Percentiles rank a stretch among this genome's conserved stretches.
Conservation (phyloP, 2,329 filamentous ascomycete genomes). For the Pseudopyricularia javanii region DNA sequence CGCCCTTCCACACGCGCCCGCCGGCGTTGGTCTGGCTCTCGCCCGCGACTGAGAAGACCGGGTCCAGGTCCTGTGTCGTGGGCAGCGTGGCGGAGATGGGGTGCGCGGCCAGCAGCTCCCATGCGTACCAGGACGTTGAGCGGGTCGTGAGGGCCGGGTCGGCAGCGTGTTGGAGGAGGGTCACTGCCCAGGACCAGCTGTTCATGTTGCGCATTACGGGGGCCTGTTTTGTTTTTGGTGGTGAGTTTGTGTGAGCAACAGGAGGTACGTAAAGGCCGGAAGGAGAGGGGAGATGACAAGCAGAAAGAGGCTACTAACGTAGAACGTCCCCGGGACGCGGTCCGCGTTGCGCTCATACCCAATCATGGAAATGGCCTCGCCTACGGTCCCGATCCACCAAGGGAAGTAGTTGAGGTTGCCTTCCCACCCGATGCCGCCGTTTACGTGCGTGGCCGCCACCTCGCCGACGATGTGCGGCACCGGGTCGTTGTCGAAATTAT, state of each 20-base stretch:
- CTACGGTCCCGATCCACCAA: slow-evolving; percentile 4
- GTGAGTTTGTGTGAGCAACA: neutral
- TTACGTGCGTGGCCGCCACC: slow-evolving; percentile 37
- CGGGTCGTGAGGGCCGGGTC: slow-evolving; percentile 33
- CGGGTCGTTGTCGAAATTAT: slow-evolving; percentile 35
- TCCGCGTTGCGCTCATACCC: slow-evolving; percentile 7
- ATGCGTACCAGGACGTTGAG: slow-evolving; percentile 37
- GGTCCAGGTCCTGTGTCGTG: slow-evolving; percentile 23
- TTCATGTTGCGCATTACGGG: slow-evolving; percentile 37
- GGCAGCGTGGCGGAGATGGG: slow-evolving; percentile 33
- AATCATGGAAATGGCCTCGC: slow-evolving; percentile 6
- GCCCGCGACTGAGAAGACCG: slow-evolving; percentile 37
- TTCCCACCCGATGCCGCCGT: slow-evolving; percentile 33
- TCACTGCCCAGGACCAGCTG: slow-evolving; percentile 37
- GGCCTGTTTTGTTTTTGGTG: slow-evolving; percentile 13
- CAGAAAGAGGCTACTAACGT: neutral
- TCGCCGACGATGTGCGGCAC: slow-evolving; percentile 21
- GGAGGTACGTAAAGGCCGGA: too few relatives aligned
- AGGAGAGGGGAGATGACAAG: neutral
- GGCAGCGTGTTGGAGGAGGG: slow-evolving; percentile 34
- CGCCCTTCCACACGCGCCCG: slow-evolving; percentile 35
- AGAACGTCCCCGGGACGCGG: slow-evolving; percentile 3
- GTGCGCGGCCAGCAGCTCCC: slow-evolving; percentile 33
- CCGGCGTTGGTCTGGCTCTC: slow-evolving; percentile 14
- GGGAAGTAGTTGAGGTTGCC: slow-evolving; percentile 4